These are phyloP conservation scores for Zelonia costaricensis DNA, from an alignment of 208 protist species.

Conservation along the genomic window DNA sequence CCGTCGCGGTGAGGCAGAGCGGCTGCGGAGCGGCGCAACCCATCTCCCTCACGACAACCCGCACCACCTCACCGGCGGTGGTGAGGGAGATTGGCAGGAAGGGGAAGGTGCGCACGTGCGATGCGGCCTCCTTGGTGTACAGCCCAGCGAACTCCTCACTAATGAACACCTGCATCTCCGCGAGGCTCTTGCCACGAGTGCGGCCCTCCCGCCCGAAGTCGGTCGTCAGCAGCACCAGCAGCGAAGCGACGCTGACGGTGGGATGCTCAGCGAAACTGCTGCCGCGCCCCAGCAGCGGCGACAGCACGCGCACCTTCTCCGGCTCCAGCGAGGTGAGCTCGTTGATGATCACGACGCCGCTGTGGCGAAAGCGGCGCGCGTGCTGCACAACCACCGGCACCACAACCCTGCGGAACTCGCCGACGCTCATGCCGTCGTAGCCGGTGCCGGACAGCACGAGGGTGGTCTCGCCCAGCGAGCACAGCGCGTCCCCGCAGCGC, in stretches of 20 bases:
- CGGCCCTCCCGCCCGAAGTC: constrained; percentile 74
- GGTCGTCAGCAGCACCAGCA: constrained; percentile 75
- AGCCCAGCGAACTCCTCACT: constrained; percentile 56
- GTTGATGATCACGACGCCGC: constrained; percentile 76
- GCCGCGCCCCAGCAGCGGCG: constrained; percentile 55
- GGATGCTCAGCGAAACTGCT: constrained; percentile 47
- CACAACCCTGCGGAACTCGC: constrained; percentile 53
- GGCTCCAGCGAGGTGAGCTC: constrained; percentile 56
- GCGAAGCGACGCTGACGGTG: constrained; percentile 19
- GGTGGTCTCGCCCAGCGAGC: constrained; percentile 56
- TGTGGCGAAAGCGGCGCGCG: constrained; percentile 36
- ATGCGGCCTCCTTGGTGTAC: constrained; percentile 46
- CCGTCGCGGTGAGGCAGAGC: constrained; percentile 16
- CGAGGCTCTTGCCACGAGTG: constrained; percentile 62
- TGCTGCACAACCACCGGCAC: constrained; percentile 46
- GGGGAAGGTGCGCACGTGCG: constrained; percentile 60
- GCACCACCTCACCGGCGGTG: constrained; percentile 52
- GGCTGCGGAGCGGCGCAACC: constrained; percentile 24
- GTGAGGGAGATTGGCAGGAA: constrained; percentile 61
- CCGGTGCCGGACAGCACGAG: constrained; percentile 58
- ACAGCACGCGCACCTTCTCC: constrained; percentile 49
- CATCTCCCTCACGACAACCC: constrained; percentile 34
- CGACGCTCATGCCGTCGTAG: constrained; percentile 56
- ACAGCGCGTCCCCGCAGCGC: constrained; percentile 38
- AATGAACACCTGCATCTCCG: constrained; percentile 63